Evolutionary conservation across 208 protist species (phyloP), one percentile per base, ranked within the genome.

Genomic region (Blastocrithidia nonstop): DNA sequence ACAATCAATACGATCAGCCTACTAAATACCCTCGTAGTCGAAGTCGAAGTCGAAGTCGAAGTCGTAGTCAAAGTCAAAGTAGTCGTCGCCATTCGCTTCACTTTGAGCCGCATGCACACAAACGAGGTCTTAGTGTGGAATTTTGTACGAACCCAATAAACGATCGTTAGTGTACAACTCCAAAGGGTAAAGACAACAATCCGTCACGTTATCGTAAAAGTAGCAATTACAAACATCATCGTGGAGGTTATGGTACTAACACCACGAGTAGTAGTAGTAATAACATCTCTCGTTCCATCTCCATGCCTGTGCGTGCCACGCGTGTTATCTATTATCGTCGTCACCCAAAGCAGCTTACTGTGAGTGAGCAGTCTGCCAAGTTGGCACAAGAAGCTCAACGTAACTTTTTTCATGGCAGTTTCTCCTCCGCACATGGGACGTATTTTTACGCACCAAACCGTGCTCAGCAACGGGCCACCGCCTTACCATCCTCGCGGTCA

Each of bases 361-460:
- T 87, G 1, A 50, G 50, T 1, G 56, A 87, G 66, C 68, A 82
- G 53, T 71, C 68, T 16, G 63, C 54, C 6, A 63, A 65, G 21
- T 49, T 87, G 21, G 71, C 61, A 0, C 69, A 87, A 43, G 62
- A 79, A 54, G 73, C 72, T 1, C 66, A 61, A 45, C 66, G 68
- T 37, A 77, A 71, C 46, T 79, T 71, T 35, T 88, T 80, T 42
- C 72, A 83, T 61, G 78, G 69, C 25, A 74, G 67, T 40, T 88
- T 88, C 54, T 80, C 74, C 23, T 88, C 78, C 5, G 61, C 57
- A 13, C 78, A 83, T 42, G 78, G 78, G 9, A 57, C 70, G 5
- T 59, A 81, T 41, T 87, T 87, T 42, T 66, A 50, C n/a, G 62
- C 78, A 23, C 77, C 68, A 3, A 81, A 58, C 56, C 45, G 63